Base-by-base conservation (phyloP, 805 yeast genomes). In the Pichia cabralensis region DNA sequence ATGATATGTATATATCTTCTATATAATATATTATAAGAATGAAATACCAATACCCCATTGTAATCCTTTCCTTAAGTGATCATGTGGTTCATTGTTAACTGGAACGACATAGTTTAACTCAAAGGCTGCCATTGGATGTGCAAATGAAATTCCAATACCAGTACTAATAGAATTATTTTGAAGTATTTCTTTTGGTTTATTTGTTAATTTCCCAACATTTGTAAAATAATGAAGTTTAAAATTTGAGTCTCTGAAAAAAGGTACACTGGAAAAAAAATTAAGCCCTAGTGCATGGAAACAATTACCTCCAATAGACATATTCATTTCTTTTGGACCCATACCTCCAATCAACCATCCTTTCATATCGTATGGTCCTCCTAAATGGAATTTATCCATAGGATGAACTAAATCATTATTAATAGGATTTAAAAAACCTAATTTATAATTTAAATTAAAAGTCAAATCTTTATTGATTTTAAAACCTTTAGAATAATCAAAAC, bases 11-110 rank as follows among this genome's bases (percentile, higher is more conserved):
- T 17, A n/a, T 16, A 12, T 9, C 6, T n/a, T 20, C 5, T 12
- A 27, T 18, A 10, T n/a, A 8, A 9, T 28, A 10, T 2, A 24
- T 49, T 56, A 72, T 62, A 72, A 60, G 46, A 72, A 73, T 9
- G 76, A 66, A n/a, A 71, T 53, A 1, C 79, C 79, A 28, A 73
- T 67, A 9, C 79, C 79, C 50, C 70, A 72, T 45, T 73, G 78
- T 8, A 73, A 40, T 0, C 79, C 79, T 44, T 68, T 71, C 33
- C 77, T 48, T 6, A 61, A 44, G 19, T 58, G 59, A 43, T 72
- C 79, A 10, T 65, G 55, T n/a, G 56, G 55, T 44, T 64, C 65
- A 1, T 56, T 60, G 3, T 60, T 46, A 19, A 72, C 38, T 0
- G 79, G 79, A 17, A 73, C 45, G 4, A 65, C 74, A 46, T 71